A percentile compares a stretch with the other conserved stretches of the same genome.
These are phyloP conservation scores for Eimeria falciformis DNA, from an alignment of 169 alveolate genomes.

Conservation along the genomic window DNA sequence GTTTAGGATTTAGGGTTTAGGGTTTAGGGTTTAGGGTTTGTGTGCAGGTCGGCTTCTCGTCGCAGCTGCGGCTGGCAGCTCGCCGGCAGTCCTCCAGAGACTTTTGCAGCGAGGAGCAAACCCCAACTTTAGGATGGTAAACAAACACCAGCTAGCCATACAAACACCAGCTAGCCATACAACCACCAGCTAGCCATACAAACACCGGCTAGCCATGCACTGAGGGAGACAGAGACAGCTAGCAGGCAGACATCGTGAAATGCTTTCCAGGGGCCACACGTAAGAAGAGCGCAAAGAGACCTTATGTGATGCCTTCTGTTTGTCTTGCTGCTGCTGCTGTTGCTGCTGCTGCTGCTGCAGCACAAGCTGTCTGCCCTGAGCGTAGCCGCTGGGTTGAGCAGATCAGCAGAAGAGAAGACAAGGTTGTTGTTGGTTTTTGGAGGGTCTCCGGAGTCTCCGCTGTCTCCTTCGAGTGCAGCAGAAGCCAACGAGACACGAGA, in stretches of 20 bases:
- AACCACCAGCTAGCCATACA: neutral
- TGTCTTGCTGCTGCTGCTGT: neutral
- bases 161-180: neutral
- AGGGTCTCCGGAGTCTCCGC: constrained; percentile 14
- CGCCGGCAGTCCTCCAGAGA: constrained; percentile 7
- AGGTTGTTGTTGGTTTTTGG: constrained; percentile 35
- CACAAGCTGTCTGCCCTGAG: constrained; percentile 10
- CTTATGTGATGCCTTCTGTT: neutral
- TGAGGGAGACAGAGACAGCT: too few relatives aligned
- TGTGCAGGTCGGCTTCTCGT: neutral
- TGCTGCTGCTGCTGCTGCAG: constrained; percentile 35
- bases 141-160: neutral
- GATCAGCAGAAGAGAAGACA: neutral
- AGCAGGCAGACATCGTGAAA: too few relatives aligned
- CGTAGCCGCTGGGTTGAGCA: constrained; percentile 11
- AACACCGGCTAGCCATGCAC: neutral
- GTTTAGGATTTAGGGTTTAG: neutral
- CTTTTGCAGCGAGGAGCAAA: constrained; percentile 20
- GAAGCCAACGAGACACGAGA: neutral
- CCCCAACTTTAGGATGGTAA: constrained; percentile 2
- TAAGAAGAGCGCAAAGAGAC: neutral
- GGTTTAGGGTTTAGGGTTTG: constrained; percentile 2
- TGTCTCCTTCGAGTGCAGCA: neutral
- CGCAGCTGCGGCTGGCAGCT: constrained; percentile 10
- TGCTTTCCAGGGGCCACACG: too few relatives aligned